Evolutionary conservation across 371 early-diverging fungal species (phyloP), one percentile per base, ranked within the genome.

Genomic region (Mortierella sp.): DNA sequence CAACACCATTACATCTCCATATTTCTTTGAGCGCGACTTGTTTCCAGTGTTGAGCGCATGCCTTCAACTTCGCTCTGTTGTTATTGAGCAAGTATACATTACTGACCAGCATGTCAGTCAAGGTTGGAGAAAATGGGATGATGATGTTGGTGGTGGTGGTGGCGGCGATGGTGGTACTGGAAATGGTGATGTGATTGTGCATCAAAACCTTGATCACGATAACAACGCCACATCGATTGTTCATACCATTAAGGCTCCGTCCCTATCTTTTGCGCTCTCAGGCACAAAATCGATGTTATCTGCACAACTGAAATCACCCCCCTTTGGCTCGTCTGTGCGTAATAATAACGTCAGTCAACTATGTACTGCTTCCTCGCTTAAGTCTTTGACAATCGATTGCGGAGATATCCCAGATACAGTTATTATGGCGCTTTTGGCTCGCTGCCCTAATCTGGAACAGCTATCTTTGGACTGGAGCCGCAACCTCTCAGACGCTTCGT

Each of bases 381-480:
- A 71, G 52, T 65, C 70, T 5, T 58, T 79, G 4, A 63, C 64
- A 1, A 68, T 79, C 10, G 80, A 74, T 28, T 79, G 80, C 45
- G 74, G 80, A 16, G 80, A 79, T 24, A 79, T 79, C 53, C 74
- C 80, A 3, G 80, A 74, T 5, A 64, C 80, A 1, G 80, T 79
- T 7, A 79, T 79, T 63, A 48, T 63, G 58, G 59, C 70, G 10
- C 66, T 79, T 10, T 64, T 79, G 65, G 45, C 58, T 2, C 70
- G 68, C 21, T 74, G 71, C 33, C 74, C 80, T 8, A 43, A 48
- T 11, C 67, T 79, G 47, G 74, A 74, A 33, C 63, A 61, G 2
- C 65, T 79, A 19, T 58, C 71, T 28, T 22, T 79, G 19, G 62
- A 71, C 52, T 67, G 69, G 68, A 79, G 80, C 43, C 74, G 74